Base-by-base conservation (phyloP, 805 yeast genomes). In the Zygosaccharomyces rouxii region DNA sequence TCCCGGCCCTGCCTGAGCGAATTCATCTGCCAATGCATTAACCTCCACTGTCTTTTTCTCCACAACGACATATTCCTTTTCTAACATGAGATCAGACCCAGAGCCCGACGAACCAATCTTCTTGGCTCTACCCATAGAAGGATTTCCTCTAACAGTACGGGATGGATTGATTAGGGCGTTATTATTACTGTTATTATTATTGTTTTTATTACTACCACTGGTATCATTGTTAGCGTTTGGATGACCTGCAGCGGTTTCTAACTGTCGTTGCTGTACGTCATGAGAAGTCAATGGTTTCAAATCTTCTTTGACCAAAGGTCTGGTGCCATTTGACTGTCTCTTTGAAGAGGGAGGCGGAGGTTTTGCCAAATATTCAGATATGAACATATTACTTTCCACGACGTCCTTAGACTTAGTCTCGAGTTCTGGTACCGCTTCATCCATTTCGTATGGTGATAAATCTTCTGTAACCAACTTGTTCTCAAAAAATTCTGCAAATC, bases 31-130 rank as follows among this genome's bases (percentile, higher is more conserved):
- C 49, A 94, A 74, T 2, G 96, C 92, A 70, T 92, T 92, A 7
- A 92, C 95, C 63, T 94, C 98, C 3, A 92, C 97, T 0, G 94
- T 88, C 43, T 95, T 78, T 65, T 92, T 94, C 65, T 92, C 98
- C 25, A 92, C 90, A 35, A 92, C 95, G 29, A 92, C 98, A 58
- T 92, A 92, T 60, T 89, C 97, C 55, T 80, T 83, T 57, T 89
- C 96, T 48, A 82, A 70, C 22, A 77, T 73, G 19, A 76, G 60
- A 46, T 81, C 86, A 19, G 71, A 74, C 68, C 51, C 67, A 26
- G 48, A 46, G 11, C 39, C 46, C 7, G 46, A 26, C 7, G 44
- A 41, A 35, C 44, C 51, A 11, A 43, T 44, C 29, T 42, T 49
- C 38, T 26, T 53, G 26, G 47, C 26, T 38, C 35, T 51, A 40